Base-by-base conservation (phyloP, 345 rosid genomes). In the Dimocarpus longan region DNA sequence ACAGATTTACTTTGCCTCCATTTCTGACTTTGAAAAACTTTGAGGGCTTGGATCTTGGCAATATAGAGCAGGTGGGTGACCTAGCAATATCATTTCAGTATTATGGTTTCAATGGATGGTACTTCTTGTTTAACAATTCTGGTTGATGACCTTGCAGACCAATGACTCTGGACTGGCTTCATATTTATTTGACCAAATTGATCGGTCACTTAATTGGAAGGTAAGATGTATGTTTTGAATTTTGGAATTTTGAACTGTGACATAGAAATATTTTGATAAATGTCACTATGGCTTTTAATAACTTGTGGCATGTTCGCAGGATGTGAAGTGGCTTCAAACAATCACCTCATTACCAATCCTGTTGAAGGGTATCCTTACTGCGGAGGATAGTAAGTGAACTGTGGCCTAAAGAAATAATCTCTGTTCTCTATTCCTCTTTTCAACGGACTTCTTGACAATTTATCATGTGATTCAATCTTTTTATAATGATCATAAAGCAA, bases 311-410 rank as follows among this genome's bases (percentile, higher is more conserved):
- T 54, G 70, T 78, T 44, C 43, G 65, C 84, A 95, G 98, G 97
- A 92, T 84, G 88, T 95, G 52, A 82, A 90, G 82, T 93, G 98
- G 98, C 95, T 95, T 24, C 95, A 93, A 79, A 91, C 97, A 76
- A 94, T 96, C 82, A 96, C 99, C 48, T 85, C 89, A 6, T 81
- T 96, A 82, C 99, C 99, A 37, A 94, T 96, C 86, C 90, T 96
- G 56, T 91, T 94, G 74, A 96, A 96, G 86, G 99, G 99, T 78
- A 90, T 93, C 11, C 84, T 96, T 54, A 93, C 97, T 80, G 94
- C 97, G 48, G 98, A 94, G 85, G 98, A 96, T 81, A 74, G 99
- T 94, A 85, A 86, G 80, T 48, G 63, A 83, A 71, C 75, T 70
- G 24, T 13, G 16, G 18, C 74, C 66, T 24, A 32, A 65, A 68